Conservation (phyloP, 2,329 filamentous ascomycete species). For the Ophiostoma quercus region DNA sequence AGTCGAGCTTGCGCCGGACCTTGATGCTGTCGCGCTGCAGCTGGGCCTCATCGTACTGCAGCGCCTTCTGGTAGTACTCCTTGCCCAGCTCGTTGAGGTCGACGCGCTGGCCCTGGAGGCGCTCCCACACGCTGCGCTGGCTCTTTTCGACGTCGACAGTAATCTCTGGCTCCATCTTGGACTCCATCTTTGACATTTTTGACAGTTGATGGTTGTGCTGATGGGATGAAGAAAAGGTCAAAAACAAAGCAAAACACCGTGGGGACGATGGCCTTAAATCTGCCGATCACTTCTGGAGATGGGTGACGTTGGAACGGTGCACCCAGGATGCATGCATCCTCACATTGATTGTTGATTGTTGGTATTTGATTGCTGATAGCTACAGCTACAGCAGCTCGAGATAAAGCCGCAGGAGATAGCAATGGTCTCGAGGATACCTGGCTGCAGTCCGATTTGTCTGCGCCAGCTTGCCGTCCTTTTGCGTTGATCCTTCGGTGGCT, state of each 20-base stretch:
- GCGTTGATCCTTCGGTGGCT: neutral
- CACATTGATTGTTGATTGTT: no score
- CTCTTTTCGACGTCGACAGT: constrained; percentile 14
- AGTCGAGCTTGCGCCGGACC: constrained; percentile 36
- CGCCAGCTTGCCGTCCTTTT: no score
- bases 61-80: constrained; percentile 34
- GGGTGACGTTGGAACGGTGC: neutral
- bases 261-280: neutral
- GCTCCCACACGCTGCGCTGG: neutral
- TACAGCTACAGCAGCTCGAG: neutral
- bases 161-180: neutral
- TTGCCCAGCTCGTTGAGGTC: constrained; percentile 29
- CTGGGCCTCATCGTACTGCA: constrained; percentile 35
- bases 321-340: neutral
- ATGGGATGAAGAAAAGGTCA: neutral
- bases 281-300: neutral
- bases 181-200: neutral
- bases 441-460: neutral
- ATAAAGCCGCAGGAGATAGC: neutral
- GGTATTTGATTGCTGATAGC: neutral
- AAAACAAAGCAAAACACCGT: neutral
- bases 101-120: neutral
- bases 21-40: constrained; percentile 32
- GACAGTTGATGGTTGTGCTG: constrained; percentile 6
- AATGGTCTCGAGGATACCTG: neutral